These are phyloP conservation scores for Penicillium verhagenii DNA, from an alignment of 495 filamentous ascomycete genomes.

Conservation along the genomic window DNA sequence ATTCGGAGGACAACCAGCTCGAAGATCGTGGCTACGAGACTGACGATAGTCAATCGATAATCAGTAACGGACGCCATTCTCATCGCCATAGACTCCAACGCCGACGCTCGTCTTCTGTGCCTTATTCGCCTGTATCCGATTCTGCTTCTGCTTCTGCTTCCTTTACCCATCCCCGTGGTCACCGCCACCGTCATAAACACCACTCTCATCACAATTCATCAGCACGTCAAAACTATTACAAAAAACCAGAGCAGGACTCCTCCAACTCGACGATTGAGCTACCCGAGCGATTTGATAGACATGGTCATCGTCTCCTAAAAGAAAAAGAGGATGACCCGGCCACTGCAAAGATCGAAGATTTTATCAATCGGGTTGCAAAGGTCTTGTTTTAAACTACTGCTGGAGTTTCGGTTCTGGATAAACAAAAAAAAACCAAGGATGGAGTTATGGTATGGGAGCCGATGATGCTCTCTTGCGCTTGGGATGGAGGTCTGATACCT, in stretches of 20 bases:
- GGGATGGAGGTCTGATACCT: not conserved
- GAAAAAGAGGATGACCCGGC: not conserved
- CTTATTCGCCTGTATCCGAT: constrained; percentile 13
- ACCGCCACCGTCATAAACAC: constrained; percentile 7
- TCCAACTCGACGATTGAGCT: constrained; percentile 54
- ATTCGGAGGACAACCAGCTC: constrained; percentile 8
- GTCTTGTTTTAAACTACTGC: not conserved
- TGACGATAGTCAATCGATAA: constrained; percentile 44
- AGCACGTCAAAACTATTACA: constrained; percentile 10
- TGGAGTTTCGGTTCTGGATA: not conserved
- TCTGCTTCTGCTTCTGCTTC: too few species aligned
- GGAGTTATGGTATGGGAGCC: not conserved
- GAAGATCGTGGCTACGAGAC: constrained; percentile 40
- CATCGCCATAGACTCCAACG: constrained; percentile 28
- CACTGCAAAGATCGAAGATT: not conserved
- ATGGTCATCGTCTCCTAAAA: constrained; percentile 52
- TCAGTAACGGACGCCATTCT: constrained; percentile 19
- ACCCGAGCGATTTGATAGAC: constrained; percentile 64
- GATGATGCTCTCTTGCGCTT: not conserved
- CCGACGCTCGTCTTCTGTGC: constrained; percentile 29
- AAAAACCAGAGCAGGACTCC: constrained; percentile 28
- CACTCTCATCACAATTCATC: constrained; percentile 1
- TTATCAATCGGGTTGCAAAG: not conserved
- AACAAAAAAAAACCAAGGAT: not conserved
- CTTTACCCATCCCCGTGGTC: not conserved